A percentile compares a stretch with the other conserved stretches of the same genome.
phyloP scores from a whole-genome alignment of 176 grass and related monocot genomes.

The Avena insularis region DNA sequence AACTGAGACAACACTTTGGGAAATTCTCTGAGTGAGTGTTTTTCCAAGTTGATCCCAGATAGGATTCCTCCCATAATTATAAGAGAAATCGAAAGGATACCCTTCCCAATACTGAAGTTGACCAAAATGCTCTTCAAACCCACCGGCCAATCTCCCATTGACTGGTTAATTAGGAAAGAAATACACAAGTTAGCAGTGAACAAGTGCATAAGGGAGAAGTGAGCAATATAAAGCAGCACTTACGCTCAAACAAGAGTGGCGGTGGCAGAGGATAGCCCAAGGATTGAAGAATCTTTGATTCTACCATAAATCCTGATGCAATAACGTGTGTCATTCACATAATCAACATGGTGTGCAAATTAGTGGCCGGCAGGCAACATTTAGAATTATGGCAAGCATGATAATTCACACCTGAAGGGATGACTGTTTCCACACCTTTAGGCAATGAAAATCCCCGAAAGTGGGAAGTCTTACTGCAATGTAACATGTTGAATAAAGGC shows the following conservation, averaged over 20 bases:
- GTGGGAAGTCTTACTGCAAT: background rate
- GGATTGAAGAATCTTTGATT: background rate
- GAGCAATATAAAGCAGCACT: background rate
- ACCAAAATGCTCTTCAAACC: constrained; percentile 46
- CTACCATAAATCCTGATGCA: constrained; percentile 25
- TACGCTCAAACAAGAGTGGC: background rate
- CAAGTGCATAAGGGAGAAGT: constrained; percentile 2
- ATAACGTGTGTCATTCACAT: background rate
- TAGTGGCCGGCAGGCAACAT: background rate
- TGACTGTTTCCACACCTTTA: background rate
- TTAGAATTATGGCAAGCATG: background rate
- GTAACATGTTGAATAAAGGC: background rate
- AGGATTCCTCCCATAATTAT: background rate
- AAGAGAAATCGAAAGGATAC: background rate
- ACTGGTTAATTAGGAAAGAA: constrained; percentile 26
- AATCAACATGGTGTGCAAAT: background rate
- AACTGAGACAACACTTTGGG: constrained; percentile 31
- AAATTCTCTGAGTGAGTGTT: background rate
- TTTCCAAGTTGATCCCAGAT: constrained; percentile 20
- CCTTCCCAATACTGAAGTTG: constrained; percentile 28
- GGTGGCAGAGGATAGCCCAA: background rate
- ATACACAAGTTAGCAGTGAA: constrained; percentile 9
- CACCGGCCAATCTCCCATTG: constrained; percentile 15
- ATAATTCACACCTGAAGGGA: constrained; percentile 13
- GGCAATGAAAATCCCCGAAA: background rate